A percentile compares a stretch with the other conserved stretches of the same genome.
These are phyloP conservation scores for Penicillium italicum DNA, from an alignment of 2,329 filamentous ascomycete genomes.

Conservation along the genomic window DNA sequence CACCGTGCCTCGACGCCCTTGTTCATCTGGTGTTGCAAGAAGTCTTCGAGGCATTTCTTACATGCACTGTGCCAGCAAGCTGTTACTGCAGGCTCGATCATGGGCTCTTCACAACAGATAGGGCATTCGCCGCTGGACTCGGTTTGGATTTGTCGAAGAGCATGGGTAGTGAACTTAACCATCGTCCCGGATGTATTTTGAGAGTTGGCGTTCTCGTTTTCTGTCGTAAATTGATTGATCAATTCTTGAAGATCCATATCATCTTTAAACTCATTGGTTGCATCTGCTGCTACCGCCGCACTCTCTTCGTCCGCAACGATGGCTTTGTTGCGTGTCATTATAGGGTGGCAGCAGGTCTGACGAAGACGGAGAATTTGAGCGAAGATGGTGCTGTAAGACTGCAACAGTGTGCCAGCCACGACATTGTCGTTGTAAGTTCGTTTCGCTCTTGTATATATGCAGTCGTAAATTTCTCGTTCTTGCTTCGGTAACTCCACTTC, in stretches of 20 bases:
- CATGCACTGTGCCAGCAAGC: constrained; percentile 98
- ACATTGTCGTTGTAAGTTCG: constrained; percentile 80
- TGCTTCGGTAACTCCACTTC: constrained; percentile 78
- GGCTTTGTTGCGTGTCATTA: constrained; percentile 79
- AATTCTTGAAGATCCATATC: constrained; percentile 92
- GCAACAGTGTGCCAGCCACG: constrained; percentile 87
- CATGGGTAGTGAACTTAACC: constrained; percentile 78
- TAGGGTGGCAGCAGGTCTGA: constrained; percentile 90
- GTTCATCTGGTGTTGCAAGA: constrained; percentile 80
- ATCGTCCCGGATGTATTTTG: constrained; percentile 52
- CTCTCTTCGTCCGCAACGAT: constrained; percentile 85
- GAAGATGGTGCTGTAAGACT: constrained; percentile 95
- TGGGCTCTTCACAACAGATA: constrained; percentile 91
- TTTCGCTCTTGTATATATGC: constrained; percentile 80
- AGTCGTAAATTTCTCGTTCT: constrained; percentile 88
- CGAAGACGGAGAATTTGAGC: constrained; percentile 90
- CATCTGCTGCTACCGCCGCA: constrained; percentile 71
- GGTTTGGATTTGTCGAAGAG: constrained; percentile 84
- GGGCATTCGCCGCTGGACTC: constrained; percentile 88
- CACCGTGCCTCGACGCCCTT: constrained; percentile 74
- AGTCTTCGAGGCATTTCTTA: constrained; percentile 85
- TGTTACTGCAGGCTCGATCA: constrained; percentile 90
- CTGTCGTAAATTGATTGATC: constrained; percentile 76
- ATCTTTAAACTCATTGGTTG: constrained; percentile 76
- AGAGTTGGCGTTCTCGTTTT: constrained; percentile 56